Evolutionary conservation across 495 filamentous ascomycete species (phyloP), one percentile per base, ranked within the genome.

Genomic region (Tuber aestivum): DNA sequence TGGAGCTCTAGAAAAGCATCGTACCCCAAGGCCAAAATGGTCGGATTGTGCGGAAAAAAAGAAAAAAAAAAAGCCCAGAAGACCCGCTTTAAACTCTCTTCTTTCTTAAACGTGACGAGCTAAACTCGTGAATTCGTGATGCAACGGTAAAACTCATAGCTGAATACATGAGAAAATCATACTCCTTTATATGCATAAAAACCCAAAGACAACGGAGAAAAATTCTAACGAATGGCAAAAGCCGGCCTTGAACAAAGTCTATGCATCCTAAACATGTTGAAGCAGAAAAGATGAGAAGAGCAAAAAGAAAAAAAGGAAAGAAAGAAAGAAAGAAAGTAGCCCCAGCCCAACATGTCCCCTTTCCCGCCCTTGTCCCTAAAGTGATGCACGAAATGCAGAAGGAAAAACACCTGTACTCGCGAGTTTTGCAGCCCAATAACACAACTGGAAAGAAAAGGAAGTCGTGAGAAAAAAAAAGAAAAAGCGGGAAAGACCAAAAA

Each of bases 211-310:
- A 56, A 56, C 12, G 32, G n/a, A 27, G 27, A 32, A 14, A 65
- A 65, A 35, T 65, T 10, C 27, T 65, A 20, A 65, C 27, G 56
- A 65, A 16, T 65, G 56, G 35, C 10, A 65, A 65, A 61, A 65
- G 56, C 27, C 3, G 14, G 56, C 56, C 56, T 35, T 65, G 56
- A 65, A 65, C 27, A 65, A 65, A 65, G 27, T 65, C 56, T 65
- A 65, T 12, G 56, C 56, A 35, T 65, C 35, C 56, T 65, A 65
- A 65, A 65, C 27, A 65, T 20, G 56, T 18, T 35, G 16, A 35
- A 65, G 56, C 56, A 35, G 27, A 65, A 65, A 65, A 65, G 27
- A 65, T 65, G 56, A 65, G 56, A 65, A 65, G 56, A 65, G 56
- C 27, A 65, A 65, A 14, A 14, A 65, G 14, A 32, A 32, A 65